Percentiles rank a stretch among this genome's conserved stretches.
Conservation (phyloP, 2,329 filamentous ascomycete species). For the Epichloe typhina region DNA sequence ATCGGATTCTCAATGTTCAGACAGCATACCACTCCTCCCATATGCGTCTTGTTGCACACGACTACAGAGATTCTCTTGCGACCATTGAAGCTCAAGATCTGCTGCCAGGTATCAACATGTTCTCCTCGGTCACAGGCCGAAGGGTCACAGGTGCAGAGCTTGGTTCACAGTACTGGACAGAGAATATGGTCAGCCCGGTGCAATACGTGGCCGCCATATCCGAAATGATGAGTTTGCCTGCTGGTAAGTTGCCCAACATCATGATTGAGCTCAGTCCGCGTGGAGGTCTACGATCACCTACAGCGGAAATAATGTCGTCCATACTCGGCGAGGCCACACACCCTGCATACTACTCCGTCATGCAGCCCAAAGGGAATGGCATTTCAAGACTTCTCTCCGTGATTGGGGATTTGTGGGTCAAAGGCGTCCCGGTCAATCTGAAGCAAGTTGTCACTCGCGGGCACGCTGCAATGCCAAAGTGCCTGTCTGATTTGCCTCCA, state of each 20-base stretch:
- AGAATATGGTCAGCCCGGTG: conserved; percentile 32
- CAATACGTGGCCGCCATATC: conserved; percentile 28
- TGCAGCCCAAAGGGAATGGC: conserved; percentile 15
- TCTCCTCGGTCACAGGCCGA: conserved; percentile 27
- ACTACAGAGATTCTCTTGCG: conserved; percentile 20
- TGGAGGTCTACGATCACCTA: conserved; percentile 22
- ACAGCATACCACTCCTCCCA: conserved; percentile 32
- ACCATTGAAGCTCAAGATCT: conserved; percentile 10
- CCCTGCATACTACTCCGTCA: conserved; percentile 14
- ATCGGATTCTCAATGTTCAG: conserved; percentile 22
- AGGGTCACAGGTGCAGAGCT: conserved; percentile 15
- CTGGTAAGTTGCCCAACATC: conserved; percentile 18
- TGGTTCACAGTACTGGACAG: conserved; percentile 29
- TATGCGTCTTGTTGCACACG: conserved; percentile 25
- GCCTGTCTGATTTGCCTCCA: conserved; percentile 32
- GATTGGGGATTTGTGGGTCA: conserved; percentile 24
- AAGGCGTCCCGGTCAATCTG: conserved; percentile 21
- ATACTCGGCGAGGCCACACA: conserved; percentile 2
- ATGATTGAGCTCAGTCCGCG: conserved; percentile 30
- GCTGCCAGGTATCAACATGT: conserved; percentile 18
- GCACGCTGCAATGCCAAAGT: conserved; percentile 12
- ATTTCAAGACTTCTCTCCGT: conserved; percentile 16
- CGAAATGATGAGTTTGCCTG: conserved; percentile 17
- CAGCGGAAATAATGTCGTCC: conserved; percentile 20
- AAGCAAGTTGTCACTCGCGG: conserved; percentile 14